Evolutionary conservation across 345 rosid species (phyloP), one percentile per base, ranked within the genome.

Genomic region (Aegle marmelos): DNA sequence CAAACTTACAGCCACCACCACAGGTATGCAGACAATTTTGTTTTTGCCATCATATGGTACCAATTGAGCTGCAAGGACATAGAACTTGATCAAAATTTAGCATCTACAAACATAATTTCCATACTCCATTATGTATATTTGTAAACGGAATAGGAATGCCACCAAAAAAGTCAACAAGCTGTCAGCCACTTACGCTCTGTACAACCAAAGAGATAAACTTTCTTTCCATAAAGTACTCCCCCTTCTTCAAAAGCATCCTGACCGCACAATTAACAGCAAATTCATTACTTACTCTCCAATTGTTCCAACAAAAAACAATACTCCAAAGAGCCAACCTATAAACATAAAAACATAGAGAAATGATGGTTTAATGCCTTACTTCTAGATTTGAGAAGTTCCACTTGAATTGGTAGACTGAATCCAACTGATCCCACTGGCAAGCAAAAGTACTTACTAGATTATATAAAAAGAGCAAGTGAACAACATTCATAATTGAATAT

Each of bases 241-340:
- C 92, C 97, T 83, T 94, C 97, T 80, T 97, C 99, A 82, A 97
- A 87, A 65, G 98, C 97, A 77, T 90, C 80, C 98, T 94, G 88
- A 66, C 33, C 72, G 87, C 68, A 90, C 17, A 76, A 11, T 71
- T 27, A 80, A 78, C 45, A 58, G 50, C 13, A 66, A 13, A 66
- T 68, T 71, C 74, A 80, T 68, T 36, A 70, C 56, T 68, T 6
- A 34, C 27, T 39, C 70, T 79, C 66, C 68, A 16, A 16, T 19
- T 69, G 59, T 19, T 61, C 28, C 30, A 19, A 9, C 22, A 30
- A 22, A 59, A 65, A 61, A 31, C 3, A 4, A 25, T 4, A 13
- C 68, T 48, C 53, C 39, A 63, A 54, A 77, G 2, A 21, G 62
- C 45, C 56, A 36, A 68, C 54, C 41, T 53, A 74, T 10, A 36